phyloP scores from a whole-genome alignment of 148 eudicot genomes.

The Arbutus unedo region DNA sequence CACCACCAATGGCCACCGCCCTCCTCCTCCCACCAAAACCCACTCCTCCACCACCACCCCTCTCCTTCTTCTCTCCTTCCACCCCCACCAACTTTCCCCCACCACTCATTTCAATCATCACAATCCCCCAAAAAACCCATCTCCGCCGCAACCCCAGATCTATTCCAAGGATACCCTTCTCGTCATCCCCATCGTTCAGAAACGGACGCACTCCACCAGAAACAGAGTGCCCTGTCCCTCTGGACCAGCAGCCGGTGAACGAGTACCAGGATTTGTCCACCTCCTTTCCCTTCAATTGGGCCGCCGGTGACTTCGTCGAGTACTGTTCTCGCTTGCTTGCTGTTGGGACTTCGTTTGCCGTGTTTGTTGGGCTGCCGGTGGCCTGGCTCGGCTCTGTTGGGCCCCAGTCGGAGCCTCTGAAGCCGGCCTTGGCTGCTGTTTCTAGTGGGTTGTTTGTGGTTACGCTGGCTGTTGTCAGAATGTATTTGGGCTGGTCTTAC shows the following conservation, averaged over 20 bases:
- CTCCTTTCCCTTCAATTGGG: slow-evolving; percentile 86
- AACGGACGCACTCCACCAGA: slow-evolving; percentile 41
- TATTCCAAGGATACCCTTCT: slow-evolving; percentile 29
- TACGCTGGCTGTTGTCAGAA: slow-evolving; percentile 80
- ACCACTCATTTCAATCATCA: background rate
- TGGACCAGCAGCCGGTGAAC: slow-evolving; percentile 78
- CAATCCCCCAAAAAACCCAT: slow-evolving; percentile 15
- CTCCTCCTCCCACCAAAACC: slow-evolving; percentile 24
- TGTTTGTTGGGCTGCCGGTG: slow-evolving; percentile 80
- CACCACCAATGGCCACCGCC: slow-evolving; percentile 24
- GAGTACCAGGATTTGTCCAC: slow-evolving; percentile 71
- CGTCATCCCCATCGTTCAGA: slow-evolving; percentile 32
- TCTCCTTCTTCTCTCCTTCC: slow-evolving; percentile 18
- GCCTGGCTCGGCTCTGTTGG: slow-evolving; percentile 71
- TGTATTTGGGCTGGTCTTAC: slow-evolving; percentile 98
- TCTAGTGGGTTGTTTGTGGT: slow-evolving; percentile 61
- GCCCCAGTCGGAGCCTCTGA: slow-evolving; percentile 50
- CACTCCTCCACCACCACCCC: slow-evolving; percentile 19
- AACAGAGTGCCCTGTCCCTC: slow-evolving; percentile 79
- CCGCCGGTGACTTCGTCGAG: slow-evolving; percentile 47
- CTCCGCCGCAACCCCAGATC: slow-evolving; percentile 18
- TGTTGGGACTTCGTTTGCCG: slow-evolving; percentile 55
- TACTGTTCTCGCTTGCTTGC: slow-evolving; percentile 50
- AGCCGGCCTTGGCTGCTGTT: slow-evolving; percentile 45
- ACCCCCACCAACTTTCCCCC: slow-evolving; percentile 12